Conservation (phyloP, 768 basidiomycete genomes). For the Mrakia hoshinonis region DNA sequence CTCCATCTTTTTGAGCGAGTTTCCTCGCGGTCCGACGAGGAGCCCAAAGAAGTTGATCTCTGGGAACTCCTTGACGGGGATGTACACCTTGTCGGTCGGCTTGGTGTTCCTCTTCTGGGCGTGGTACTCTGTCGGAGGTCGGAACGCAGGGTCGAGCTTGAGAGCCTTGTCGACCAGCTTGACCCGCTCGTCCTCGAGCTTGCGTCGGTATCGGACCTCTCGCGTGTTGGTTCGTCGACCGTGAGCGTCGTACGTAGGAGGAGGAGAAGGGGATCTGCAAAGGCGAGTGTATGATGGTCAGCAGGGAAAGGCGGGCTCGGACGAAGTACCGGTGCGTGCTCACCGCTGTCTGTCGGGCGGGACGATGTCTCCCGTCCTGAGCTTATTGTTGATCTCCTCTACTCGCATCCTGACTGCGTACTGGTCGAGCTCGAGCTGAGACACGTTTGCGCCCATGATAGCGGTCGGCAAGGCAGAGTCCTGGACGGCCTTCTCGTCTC, state of each 20-base stretch:
- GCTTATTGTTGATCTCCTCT: slow-evolving; percentile 94
- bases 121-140: slow-evolving; percentile 91
- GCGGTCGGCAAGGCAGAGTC: slow-evolving; percentile 90
- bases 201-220: slow-evolving; percentile 95
- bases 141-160: slow-evolving; percentile 96
- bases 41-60: slow-evolving; percentile 99
- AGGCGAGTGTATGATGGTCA: slow-evolving; percentile 6
- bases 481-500: slow-evolving; percentile 69
- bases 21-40: slow-evolving; percentile 94
- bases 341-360: slow-evolving; percentile 91
- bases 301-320: background rate
- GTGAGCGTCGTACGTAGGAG: slow-evolving; percentile 93
- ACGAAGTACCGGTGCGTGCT: background rate
- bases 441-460: slow-evolving; percentile 71
- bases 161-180: slow-evolving; percentile 89
- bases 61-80: slow-evolving; percentile 98
- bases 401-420: slow-evolving; percentile 92
- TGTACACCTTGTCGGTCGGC: slow-evolving; percentile 96
- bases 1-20: slow-evolving; percentile 99
- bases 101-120: slow-evolving; percentile 87
- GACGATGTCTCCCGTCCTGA: slow-evolving; percentile 85
- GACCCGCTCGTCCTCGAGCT: slow-evolving; percentile 58
- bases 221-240: slow-evolving; percentile 97
- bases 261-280: slow-evolving; percentile 81
- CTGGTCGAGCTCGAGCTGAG: slow-evolving; percentile 90